Evolutionary conservation across 176 grass and related monocot genomes (phyloP).

Genomic region (Juncus effusus): DNA sequence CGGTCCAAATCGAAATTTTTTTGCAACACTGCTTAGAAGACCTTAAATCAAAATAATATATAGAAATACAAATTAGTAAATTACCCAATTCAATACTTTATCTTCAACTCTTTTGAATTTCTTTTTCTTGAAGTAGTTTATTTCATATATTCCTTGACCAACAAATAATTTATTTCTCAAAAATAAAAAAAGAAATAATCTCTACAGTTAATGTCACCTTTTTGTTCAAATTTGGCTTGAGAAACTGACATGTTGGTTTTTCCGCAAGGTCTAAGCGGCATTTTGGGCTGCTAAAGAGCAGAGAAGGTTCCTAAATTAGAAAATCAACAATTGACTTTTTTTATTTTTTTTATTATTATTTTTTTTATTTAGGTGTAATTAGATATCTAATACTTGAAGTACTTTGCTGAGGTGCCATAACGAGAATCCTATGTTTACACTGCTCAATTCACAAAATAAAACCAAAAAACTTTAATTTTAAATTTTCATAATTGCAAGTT

Average conservation of each 20-base stretch:
- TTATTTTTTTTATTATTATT: neutral
- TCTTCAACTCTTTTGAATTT: constrained; percentile 80
- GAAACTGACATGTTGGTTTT: constrained; percentile 77
- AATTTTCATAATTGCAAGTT: too few relatives aligned
- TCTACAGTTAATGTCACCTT: constrained; percentile 48
- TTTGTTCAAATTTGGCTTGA: constrained; percentile 78
- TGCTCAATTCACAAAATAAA: too few relatives aligned
- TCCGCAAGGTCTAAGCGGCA: constrained; percentile 69
- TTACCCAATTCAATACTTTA: constrained; percentile 97
- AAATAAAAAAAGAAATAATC: too few relatives aligned
- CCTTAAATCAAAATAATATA: constrained; percentile 16
- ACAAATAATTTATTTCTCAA: too few relatives aligned
- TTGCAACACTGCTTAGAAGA: too few relatives aligned
- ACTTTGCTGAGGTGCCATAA: too few relatives aligned
- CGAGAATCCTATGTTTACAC: too few relatives aligned
- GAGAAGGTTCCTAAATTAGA: constrained; percentile 69
- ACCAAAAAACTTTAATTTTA: too few relatives aligned
- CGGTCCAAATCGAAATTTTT: too few relatives aligned
- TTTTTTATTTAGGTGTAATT: too few relatives aligned
- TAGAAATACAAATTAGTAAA: constrained; percentile 16
- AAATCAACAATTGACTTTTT: constrained; percentile 21
- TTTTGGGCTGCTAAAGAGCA: constrained; percentile 64
- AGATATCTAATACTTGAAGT: too few relatives aligned
- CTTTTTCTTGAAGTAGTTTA: constrained; percentile 48
- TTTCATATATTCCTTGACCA: too few relatives aligned